Conservation (phyloP, 2,329 filamentous ascomycete genomes). For the Colletotrichum eremochloae region DNA sequence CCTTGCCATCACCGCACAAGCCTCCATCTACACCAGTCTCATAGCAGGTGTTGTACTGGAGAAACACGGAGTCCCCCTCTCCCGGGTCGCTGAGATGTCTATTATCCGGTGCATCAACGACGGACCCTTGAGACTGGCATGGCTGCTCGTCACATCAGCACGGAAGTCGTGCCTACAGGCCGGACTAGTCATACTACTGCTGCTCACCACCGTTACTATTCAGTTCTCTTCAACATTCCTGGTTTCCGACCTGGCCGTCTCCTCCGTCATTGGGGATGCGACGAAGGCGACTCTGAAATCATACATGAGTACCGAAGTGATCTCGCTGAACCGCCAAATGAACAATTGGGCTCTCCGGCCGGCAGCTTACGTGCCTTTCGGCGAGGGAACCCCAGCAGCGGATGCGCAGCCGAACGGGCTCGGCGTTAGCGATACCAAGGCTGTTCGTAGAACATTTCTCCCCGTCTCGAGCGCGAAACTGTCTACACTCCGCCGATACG, state of each 20-base stretch:
- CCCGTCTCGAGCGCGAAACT: background rate
- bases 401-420: background rate
- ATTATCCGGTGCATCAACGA: conserved; percentile 45
- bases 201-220: background rate
- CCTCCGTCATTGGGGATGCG: background rate
- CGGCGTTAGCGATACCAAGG: conserved; percentile 1
- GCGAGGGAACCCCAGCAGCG: background rate
- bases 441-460: background rate
- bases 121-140: conserved; percentile 44
- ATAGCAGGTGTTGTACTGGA: conserved; percentile 44
- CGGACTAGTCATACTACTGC: background rate
- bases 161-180: background rate
- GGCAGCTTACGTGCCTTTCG: conserved; percentile 4
- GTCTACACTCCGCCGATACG: background rate
- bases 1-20: conserved; percentile 41
- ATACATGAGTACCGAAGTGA: conserved; percentile 14
- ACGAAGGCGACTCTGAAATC: background rate
- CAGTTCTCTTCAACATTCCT: conserved; percentile 17
- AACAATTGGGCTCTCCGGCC: conserved; percentile 16
- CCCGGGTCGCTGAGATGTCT: conserved; percentile 44
- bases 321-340: conserved; percentile 23
- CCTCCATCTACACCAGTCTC: conserved; percentile 45
- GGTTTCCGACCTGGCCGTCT: background rate
- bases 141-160: conserved; percentile 38
- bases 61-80: conserved; percentile 44